Conservation (phyloP, 2,329 filamentous ascomycete genomes). For the Colletotrichum lupini region DNA sequence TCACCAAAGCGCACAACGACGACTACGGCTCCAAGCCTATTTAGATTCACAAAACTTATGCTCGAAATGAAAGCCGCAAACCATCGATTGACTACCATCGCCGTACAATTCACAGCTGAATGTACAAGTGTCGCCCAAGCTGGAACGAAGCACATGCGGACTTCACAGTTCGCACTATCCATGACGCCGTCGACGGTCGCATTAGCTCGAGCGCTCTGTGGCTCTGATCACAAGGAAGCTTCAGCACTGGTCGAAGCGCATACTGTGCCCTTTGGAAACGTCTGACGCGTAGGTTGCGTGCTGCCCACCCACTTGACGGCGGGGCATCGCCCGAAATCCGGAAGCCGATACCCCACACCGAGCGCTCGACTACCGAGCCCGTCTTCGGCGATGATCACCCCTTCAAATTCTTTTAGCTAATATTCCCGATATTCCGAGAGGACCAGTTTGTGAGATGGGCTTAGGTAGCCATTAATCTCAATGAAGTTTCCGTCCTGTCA, state of each 20-base stretch:
- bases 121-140: not conserved
- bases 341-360: constrained; percentile 32
- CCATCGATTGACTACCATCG: not conserved
- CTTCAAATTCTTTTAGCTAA: constrained; percentile 20
- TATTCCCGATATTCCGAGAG: constrained; percentile 29
- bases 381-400: constrained; percentile 19
- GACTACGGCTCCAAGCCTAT: not conserved
- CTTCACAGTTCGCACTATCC: not conserved
- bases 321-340: constrained; percentile 25
- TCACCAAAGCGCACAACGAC: not conserved
- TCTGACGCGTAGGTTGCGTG: not conserved
- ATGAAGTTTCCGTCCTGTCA: not conserved
- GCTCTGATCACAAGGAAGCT: constrained; percentile 7
- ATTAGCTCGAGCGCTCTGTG: not conserved
- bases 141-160: not conserved
- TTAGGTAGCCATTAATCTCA: not conserved
- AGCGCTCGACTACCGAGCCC: constrained; percentile 24
- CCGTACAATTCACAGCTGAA: not conserved
- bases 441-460: not conserved
- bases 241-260: not conserved
- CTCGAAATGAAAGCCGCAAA: not conserved
- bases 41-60: not conserved
- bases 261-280: not conserved
- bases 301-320: not conserved
- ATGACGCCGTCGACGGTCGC: not conserved